Conservation (phyloP, 1,284 basidiomycete species). For the Serendipita sp. region DNA sequence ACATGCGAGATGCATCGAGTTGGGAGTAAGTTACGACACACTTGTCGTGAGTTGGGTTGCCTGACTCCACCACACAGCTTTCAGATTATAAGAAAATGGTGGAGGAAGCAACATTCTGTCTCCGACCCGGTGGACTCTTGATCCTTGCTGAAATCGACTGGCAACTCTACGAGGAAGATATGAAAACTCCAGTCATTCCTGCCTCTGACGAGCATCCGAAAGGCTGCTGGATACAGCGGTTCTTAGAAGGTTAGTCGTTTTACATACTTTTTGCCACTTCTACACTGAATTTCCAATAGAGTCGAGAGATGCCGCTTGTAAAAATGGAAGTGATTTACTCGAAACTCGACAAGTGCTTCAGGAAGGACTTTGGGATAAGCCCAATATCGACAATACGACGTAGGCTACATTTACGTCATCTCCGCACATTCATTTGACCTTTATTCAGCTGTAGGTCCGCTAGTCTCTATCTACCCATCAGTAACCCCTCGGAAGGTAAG, state of each 20-base stretch:
- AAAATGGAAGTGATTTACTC: not conserved
- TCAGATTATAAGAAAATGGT: not conserved
- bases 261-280: not conserved
- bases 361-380: not conserved
- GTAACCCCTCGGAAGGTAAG: not conserved
- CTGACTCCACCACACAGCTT: not conserved
- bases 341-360: not conserved
- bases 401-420: not conserved
- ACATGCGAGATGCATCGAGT: not conserved
- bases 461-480: not conserved
- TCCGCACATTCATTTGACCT: not conserved
- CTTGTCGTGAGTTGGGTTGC: not conserved
- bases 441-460: not conserved
- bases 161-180: not conserved
- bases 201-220: not conserved
- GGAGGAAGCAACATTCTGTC: not conserved
- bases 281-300: not conserved
- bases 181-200: not conserved
- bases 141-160: not conserved
- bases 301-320: not conserved
- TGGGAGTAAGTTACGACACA: not conserved
- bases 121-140: not conserved
- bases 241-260: not conserved
- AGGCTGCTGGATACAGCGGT: not conserved
- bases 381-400: not conserved